Percentiles rank a stretch among this genome's conserved stretches.
Evolutionary conservation across 2,329 filamentous ascomycete species (phyloP).

Genomic region (Botrytis sinoallii): DNA sequence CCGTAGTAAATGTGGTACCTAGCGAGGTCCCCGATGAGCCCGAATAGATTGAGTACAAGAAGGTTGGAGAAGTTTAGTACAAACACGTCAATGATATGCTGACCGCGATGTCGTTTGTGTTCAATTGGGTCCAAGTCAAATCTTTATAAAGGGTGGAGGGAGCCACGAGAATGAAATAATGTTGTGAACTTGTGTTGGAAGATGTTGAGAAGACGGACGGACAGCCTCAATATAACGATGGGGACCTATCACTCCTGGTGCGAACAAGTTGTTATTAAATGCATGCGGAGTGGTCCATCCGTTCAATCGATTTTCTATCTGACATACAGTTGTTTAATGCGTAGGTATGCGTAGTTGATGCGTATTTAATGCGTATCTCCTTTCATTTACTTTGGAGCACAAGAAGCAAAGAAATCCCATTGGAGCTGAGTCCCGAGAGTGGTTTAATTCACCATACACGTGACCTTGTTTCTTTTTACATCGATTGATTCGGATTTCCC

Average conservation of each 20-base stretch:
- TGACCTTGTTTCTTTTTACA: neutral
- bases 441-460: neutral
- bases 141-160: constrained; percentile 3
- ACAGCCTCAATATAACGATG: constrained; percentile 15
- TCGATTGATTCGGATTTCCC: constrained; percentile 17
- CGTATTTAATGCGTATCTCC: constrained; percentile 5
- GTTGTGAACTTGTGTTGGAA: constrained; percentile 1
- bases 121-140: neutral
- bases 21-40: constrained; percentile 19
- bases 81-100: constrained; percentile 5
- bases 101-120: neutral
- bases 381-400: constrained; percentile 3
- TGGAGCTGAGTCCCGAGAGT: constrained; percentile 5
- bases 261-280: neutral
- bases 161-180: neutral
- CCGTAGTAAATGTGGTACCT: constrained; percentile 17
- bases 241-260: neutral
- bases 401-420: constrained; percentile 7
- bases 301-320: constrained; percentile 18
- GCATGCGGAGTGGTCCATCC: constrained; percentile 15
- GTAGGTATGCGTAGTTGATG: constrained; percentile 15
- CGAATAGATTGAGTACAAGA: constrained; percentile 10
- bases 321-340: constrained; percentile 18
- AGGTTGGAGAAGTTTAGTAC: neutral
- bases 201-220: constrained; percentile 6